A percentile compares a stretch with the other conserved stretches of the same genome.
phyloP scores from a whole-genome alignment of 495 filamentous ascomycete genomes.

The Talaromyces ruber region DNA sequence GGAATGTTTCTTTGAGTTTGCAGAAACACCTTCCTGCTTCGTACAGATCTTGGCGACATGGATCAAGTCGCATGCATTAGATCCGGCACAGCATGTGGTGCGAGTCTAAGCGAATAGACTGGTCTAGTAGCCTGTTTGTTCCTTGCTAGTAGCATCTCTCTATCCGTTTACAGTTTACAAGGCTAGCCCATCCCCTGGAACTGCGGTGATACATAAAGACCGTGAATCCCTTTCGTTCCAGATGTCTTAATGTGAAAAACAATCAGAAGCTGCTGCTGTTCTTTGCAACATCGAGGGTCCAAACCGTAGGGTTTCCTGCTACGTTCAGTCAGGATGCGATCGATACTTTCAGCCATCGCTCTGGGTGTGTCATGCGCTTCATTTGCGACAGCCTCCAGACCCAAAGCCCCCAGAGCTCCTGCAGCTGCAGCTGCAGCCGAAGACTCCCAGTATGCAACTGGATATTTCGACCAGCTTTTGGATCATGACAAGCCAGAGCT shows the following conservation, averaged over 20 bases:
- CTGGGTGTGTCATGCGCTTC: neutral
- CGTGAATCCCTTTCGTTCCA: neutral
- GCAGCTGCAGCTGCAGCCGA: neutral
- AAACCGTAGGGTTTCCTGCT: neutral
- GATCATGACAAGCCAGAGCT: conserved; percentile 42
- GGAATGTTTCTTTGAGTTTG: neutral
- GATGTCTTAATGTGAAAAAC: neutral
- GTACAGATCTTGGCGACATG: neutral
- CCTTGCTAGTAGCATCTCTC: neutral
- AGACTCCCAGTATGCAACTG: conserved; percentile 8
- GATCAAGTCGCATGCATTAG: neutral
- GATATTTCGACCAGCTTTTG: conserved; percentile 43
- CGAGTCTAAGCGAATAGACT: neutral
- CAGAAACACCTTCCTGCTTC: neutral
- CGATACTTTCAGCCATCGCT: neutral
- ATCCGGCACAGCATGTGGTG: neutral
- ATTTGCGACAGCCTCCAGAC: neutral
- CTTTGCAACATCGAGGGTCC: neutral
- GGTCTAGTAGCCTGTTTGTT: neutral
- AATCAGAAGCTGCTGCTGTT: neutral
- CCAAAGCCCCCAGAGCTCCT: neutral
- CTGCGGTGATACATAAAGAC: neutral
- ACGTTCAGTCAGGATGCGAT: conserved; percentile 1
- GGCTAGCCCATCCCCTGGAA: neutral
- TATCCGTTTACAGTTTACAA: neutral